Percentiles rank a stretch among this genome's conserved stretches.
phyloP scores from a whole-genome alignment of 2,329 filamentous ascomycete genomes.

The Verticillium zaregamsianum region DNA sequence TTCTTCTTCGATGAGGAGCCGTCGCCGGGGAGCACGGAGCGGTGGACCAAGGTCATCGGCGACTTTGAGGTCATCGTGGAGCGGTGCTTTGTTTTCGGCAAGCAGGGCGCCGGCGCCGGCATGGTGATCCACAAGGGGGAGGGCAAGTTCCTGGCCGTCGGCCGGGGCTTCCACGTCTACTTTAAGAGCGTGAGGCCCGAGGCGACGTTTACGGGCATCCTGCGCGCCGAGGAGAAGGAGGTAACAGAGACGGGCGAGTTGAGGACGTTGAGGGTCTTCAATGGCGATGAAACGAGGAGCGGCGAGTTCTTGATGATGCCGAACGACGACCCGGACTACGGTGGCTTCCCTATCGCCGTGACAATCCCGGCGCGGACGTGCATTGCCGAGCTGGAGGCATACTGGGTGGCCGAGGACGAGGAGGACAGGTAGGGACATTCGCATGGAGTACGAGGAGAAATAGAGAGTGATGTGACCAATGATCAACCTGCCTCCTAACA shows the following conservation, averaged over 20 bases:
- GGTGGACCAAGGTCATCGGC: slow-evolving; percentile 22
- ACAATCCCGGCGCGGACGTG: slow-evolving; percentile 48
- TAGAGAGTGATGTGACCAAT: not conserved
- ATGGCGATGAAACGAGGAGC: slow-evolving; percentile 36
- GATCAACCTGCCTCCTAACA: not conserved
- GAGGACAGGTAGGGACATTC: slow-evolving; percentile 11
- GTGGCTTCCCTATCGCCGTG: slow-evolving; percentile 49
- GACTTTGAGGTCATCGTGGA: slow-evolving; percentile 31
- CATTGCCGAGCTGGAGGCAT: slow-evolving; percentile 37
- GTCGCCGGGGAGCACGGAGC: slow-evolving; percentile 16
- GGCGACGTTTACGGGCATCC: slow-evolving; percentile 32
- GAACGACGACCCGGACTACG: slow-evolving; percentile 51
- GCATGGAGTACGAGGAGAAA: not conserved
- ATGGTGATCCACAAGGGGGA: slow-evolving; percentile 32
- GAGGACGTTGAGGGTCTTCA: slow-evolving; percentile 26
- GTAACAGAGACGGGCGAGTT: slow-evolving; percentile 27
- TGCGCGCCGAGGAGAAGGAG: slow-evolving; percentile 30
- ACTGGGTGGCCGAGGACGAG: slow-evolving; percentile 25
- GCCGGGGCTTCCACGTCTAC: slow-evolving; percentile 31
- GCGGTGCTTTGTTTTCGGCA: slow-evolving; percentile 35
- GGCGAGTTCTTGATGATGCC: slow-evolving; percentile 50
- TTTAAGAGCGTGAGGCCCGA: slow-evolving; percentile 24
- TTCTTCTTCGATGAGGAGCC: slow-evolving; percentile 32
- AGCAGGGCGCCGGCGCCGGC: slow-evolving; percentile 29
- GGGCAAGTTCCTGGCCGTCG: slow-evolving; percentile 29